phyloP scores from a whole-genome alignment of 2,329 filamentous ascomycete species.

The Chaetomium sp. region DNA sequence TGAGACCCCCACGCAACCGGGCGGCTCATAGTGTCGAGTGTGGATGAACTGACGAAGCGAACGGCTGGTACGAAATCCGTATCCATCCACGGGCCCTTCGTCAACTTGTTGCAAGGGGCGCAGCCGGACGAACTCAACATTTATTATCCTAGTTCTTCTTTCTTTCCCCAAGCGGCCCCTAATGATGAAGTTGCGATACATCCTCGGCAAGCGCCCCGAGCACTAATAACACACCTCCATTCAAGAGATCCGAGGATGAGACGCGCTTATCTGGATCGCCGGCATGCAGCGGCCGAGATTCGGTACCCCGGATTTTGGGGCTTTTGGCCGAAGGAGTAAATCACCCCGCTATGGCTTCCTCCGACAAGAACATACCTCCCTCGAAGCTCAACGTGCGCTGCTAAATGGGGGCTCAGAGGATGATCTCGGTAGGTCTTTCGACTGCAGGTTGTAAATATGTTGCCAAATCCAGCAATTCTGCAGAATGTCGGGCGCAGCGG shows the following conservation, averaged over 20 bases:
- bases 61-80: not conserved
- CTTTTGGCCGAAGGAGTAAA: not conserved
- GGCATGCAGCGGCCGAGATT: constrained; percentile 8
- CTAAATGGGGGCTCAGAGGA: too few species aligned
- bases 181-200: constrained; percentile 7
- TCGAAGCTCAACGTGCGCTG: too few species aligned
- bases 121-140: too few species aligned
- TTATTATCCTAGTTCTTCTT: too few species aligned
- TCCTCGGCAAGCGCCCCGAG: constrained; percentile 11
- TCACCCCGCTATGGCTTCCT: too few species aligned
- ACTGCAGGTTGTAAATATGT: too few species aligned
- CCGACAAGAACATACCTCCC: too few species aligned
- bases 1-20: constrained; percentile 18
- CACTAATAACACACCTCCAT: not conserved
- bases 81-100: too few species aligned
- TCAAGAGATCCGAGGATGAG: not conserved
- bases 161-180: constrained; percentile 11
- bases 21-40: not conserved
- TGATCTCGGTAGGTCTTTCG: too few species aligned
- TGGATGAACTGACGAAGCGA: constrained; percentile 7
- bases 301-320: constrained; percentile 23
- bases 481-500: too few species aligned
- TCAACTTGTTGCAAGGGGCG: too few species aligned
- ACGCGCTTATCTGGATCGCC: constrained; percentile 13
- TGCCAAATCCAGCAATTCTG: too few species aligned